Percentiles rank a stretch among this genome's conserved stretches.
Conservation (phyloP, 2,329 filamentous ascomycete species). For the Nemania sp. region DNA sequence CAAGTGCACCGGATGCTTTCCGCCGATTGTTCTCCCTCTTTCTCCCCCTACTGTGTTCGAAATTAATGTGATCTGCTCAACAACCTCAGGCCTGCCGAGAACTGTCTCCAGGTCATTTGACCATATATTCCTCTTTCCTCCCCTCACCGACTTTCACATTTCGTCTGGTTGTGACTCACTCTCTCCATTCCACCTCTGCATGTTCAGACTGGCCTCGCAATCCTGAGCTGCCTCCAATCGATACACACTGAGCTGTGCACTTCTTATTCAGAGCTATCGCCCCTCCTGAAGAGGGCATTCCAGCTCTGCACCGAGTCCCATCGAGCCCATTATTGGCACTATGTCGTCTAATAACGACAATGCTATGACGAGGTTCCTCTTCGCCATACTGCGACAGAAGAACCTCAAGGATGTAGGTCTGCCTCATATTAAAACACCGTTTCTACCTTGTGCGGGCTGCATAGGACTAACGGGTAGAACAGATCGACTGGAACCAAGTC, state of each 20-base stretch:
- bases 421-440: neutral
- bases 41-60: conserved; percentile 33
- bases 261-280: conserved; percentile 34
- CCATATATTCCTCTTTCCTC: conserved; percentile 46
- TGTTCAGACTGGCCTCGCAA: conserved; percentile 36
- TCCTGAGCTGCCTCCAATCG: conserved; percentile 25
- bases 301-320: conserved; percentile 15
- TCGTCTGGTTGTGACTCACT: conserved; percentile 44
- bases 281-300: conserved; percentile 15
- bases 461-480: conserved; percentile 23
- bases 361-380: conserved; percentile 60
- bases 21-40: conserved; percentile 28
- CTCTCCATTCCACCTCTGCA: conserved; percentile 37
- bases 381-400: conserved; percentile 63
- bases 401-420: conserved; percentile 61
- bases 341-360: conserved; percentile 62
- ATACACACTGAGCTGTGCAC: conserved; percentile 35
- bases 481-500: conserved; percentile 65
- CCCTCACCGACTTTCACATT: conserved; percentile 48
- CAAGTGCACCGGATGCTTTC: conserved; percentile 30
- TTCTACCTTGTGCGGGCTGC: too few relatives aligned
- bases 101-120: conserved; percentile 33
- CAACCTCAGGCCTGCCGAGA: conserved; percentile 30
- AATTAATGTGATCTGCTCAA: conserved; percentile 39
- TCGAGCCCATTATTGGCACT: conserved; percentile 32